Conservation (phyloP, 2,329 filamentous ascomycete species). For the Zasmidium angulare region DNA sequence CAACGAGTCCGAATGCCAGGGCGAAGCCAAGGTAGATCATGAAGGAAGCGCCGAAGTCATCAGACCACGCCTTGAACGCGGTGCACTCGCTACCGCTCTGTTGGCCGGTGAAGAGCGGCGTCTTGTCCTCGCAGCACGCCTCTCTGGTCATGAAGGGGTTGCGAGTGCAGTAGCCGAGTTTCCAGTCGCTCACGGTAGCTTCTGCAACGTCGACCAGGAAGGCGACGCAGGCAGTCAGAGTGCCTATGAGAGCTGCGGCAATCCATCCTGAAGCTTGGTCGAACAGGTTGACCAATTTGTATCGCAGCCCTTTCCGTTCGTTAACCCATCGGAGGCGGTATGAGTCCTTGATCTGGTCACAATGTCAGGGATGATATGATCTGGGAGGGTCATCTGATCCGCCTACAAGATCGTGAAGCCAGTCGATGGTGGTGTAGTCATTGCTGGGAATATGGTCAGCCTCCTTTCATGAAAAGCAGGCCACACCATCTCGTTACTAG, state of each 20-base stretch:
- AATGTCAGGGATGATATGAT: no score
- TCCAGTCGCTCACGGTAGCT: slow-evolving; percentile 58
- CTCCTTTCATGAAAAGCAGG: not conserved
- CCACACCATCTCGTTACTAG: slow-evolving; percentile 38
- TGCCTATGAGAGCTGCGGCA: slow-evolving; percentile 54
- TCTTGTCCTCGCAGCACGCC: slow-evolving; percentile 47
- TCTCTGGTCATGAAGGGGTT: slow-evolving; percentile 51
- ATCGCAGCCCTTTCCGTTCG: slow-evolving; percentile 44
- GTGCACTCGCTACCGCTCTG: slow-evolving; percentile 36
- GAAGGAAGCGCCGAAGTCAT: slow-evolving; percentile 43
- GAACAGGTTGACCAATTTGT: slow-evolving; percentile 42
- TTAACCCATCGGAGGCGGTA: slow-evolving; percentile 52
- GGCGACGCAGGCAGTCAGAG: slow-evolving; percentile 56
- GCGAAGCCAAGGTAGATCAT: slow-evolving; percentile 53
- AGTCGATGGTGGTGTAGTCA: slow-evolving; percentile 63
- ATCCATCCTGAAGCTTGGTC: slow-evolving; percentile 58
- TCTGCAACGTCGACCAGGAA: slow-evolving; percentile 57
- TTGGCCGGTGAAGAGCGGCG: slow-evolving; percentile 25
- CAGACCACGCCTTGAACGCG: slow-evolving; percentile 47
- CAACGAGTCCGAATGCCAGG: slow-evolving; percentile 51
- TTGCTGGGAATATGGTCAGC: slow-evolving; percentile 35
- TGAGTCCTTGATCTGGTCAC: slow-evolving; percentile 54
- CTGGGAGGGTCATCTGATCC: not conserved
- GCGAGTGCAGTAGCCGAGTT: slow-evolving; percentile 54
- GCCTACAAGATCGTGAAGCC: slow-evolving; percentile 58